Base-by-base conservation (phyloP, 2,329 filamentous ascomycete species). In the Fusarium illudens region DNA sequence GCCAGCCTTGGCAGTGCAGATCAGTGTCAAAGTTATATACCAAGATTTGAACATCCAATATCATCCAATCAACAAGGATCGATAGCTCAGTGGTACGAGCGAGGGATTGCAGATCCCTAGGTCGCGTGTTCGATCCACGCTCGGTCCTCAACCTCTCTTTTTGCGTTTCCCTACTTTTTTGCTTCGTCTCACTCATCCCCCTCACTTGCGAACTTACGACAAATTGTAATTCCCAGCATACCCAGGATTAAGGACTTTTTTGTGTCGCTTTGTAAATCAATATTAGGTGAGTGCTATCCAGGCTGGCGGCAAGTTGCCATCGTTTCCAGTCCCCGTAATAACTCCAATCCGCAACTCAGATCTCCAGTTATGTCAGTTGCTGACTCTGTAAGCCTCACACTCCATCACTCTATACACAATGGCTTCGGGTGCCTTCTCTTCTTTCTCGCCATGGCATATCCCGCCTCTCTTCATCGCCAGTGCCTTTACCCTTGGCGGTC, bases 401-500 rank as follows among this genome's bases (percentile, higher is more conserved):
- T 36, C 19, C 6, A 36, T 25, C 19, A 3, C 11, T 33, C 19
- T 11, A 48, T 22, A 36, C 32, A 33, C 30, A 48, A 67, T 67
- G 64, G 64, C 64, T 60, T 67, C 64, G 4, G 64, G 60, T 6
- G 19, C 51, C 6, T 46, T 70, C 17, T 60, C 64, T 3, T 33
- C 51, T 12, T 67, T 72, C 33, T 63, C 70, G 10, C 59, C 62
- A 6, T 72, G 67, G 65, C 75, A 77, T 48, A 69, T 73, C 36
- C 73, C 73, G 2, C 64, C 70, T 8, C 48, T 76, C 12, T 73
- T 76, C 3, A 60, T 78, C 17, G 77, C 74, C 19, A 76, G 73
- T 19, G 64, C 72, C 9, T 72, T 73, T 17, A 76, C 73, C 4
- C 67, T 79, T 48, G 77, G 76, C 20, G 76, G 77, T 12, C 62